These are phyloP conservation scores for Bauhinia variegata DNA, from an alignment of 306 rosid species.

Conservation along the genomic window DNA sequence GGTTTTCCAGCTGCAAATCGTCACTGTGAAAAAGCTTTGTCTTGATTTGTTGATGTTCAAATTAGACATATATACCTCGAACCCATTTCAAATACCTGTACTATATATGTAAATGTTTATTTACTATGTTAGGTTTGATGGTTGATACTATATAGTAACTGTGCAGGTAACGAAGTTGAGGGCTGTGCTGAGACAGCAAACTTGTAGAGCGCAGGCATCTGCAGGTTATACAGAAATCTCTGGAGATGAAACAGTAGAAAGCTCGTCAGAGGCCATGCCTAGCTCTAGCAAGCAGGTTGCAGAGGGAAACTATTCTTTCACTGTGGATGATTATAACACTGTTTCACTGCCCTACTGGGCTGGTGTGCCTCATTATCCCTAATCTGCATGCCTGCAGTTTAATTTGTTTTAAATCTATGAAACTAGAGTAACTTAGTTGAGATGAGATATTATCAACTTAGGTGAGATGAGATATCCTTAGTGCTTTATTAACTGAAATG, in stretches of 20 bases:
- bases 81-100: neutral
- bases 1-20: neutral
- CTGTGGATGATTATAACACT: slow-evolving; percentile 61
- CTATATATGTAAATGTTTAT: too few species aligned
- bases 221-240: slow-evolving; percentile 66
- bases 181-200: slow-evolving; percentile 67
- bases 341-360: slow-evolving; percentile 70
- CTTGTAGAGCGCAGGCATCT: slow-evolving; percentile 55
- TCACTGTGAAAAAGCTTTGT: neutral
- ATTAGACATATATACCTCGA: slow-evolving; percentile 10
- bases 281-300: slow-evolving; percentile 47
- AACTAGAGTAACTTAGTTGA: neutral
- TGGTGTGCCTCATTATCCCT: slow-evolving; percentile 63
- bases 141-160: neutral
- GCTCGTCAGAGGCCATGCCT: slow-evolving; percentile 61
- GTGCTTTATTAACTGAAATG: too few species aligned
- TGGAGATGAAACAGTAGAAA: slow-evolving; percentile 81
- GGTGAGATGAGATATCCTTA: neutral
- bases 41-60: neutral
- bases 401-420: neutral
- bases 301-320: slow-evolving; percentile 58
- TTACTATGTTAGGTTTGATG: too few species aligned
- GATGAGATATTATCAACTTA: too few species aligned
- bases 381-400: neutral
- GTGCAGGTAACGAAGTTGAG: slow-evolving; percentile 70